phyloP scores from a whole-genome alignment of 257 asterid species.

The Plantago elongata region DNA sequence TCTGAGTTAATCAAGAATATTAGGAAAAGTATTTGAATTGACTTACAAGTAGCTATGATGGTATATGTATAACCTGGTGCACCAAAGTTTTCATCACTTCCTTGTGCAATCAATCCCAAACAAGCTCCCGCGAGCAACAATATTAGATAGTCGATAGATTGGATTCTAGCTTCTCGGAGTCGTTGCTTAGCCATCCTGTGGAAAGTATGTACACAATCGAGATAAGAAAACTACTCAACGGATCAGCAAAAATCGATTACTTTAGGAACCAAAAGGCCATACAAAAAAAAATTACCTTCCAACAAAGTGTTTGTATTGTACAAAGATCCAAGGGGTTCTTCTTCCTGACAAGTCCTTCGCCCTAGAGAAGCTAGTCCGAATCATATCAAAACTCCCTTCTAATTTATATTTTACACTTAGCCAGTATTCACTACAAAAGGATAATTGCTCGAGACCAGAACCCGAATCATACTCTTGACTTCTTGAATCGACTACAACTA shows the following conservation, averaged over 20 bases:
- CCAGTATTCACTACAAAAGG: constrained; percentile 67
- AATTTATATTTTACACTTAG: constrained; percentile 48
- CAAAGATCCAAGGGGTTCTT: constrained; percentile 54
- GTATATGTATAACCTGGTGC: constrained; percentile 83
- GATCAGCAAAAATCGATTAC: neutral
- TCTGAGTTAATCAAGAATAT: neutral
- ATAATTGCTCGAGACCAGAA: constrained; percentile 36
- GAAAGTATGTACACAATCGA: neutral
- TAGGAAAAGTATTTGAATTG: neutral
- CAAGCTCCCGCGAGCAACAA: constrained; percentile 91
- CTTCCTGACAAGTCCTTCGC: constrained; percentile 73
- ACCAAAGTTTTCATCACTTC: constrained; percentile 73
- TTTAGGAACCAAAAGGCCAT: neutral
- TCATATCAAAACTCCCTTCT: constrained; percentile 49
- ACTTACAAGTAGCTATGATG: constrained; percentile 90
- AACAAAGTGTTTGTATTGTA: constrained; percentile 63
- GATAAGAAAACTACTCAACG: constrained; percentile 1
- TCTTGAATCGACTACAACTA: constrained; percentile 21
- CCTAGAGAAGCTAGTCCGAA: constrained; percentile 48
- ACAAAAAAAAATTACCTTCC: constrained; percentile 52
- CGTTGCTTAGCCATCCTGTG: constrained; percentile 82
- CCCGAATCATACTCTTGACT: constrained; percentile 31
- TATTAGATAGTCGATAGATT: constrained; percentile 73
- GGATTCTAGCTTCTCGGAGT: constrained; percentile 76
- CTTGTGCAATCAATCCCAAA: constrained; percentile 70